phyloP scores from a whole-genome alignment of 495 filamentous ascomycete genomes.

The Neurospora sp. region DNA sequence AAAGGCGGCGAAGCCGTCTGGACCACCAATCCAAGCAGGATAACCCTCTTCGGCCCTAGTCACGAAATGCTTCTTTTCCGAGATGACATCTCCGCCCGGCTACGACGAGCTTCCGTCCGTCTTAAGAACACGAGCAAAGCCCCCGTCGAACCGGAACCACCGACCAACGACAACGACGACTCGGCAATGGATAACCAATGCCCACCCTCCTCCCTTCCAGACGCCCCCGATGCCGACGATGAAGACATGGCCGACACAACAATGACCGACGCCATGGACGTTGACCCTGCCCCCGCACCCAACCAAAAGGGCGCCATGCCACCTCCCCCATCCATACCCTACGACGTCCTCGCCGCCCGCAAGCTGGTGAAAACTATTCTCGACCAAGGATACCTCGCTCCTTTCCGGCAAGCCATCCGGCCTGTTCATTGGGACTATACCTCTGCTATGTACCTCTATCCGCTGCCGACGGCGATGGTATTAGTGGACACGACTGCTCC shows the following conservation, averaged over 20 bases:
- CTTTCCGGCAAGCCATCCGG: slow-evolving; percentile 65
- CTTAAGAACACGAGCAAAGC: slow-evolving; percentile 30
- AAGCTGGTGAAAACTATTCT: slow-evolving; percentile 84
- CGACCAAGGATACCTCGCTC: slow-evolving; percentile 82
- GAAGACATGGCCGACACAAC: not conserved
- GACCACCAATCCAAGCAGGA: slow-evolving; percentile 74
- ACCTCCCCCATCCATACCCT: slow-evolving; percentile 22
- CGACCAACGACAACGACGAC: slow-evolving; percentile 16
- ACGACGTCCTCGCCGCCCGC: slow-evolving; percentile 53
- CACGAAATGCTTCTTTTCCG: slow-evolving; percentile 80
- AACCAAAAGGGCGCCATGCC: slow-evolving; percentile 1
- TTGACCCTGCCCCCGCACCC: slow-evolving; percentile 15
- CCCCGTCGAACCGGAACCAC: slow-evolving; percentile 1
- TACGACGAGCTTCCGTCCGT: slow-evolving; percentile 63
- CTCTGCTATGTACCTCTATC: slow-evolving; percentile 64
- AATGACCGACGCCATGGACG: slow-evolving; percentile 34
- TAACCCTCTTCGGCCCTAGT: slow-evolving; percentile 72
- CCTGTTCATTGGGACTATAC: slow-evolving; percentile 87
- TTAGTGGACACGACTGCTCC: slow-evolving; percentile 71
- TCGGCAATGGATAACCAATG: slow-evolving; percentile 17
- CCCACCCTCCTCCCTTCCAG: slow-evolving; percentile 1
- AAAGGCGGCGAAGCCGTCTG: slow-evolving; percentile 63
- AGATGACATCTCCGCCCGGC: slow-evolving; percentile 69
- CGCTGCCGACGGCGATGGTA: slow-evolving; percentile 72
- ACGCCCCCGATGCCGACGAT: slow-evolving; percentile 4